These are phyloP conservation scores for Canariomyces notabilis DNA, from an alignment of 2,329 filamentous ascomycete species.

Conservation along the genomic window DNA sequence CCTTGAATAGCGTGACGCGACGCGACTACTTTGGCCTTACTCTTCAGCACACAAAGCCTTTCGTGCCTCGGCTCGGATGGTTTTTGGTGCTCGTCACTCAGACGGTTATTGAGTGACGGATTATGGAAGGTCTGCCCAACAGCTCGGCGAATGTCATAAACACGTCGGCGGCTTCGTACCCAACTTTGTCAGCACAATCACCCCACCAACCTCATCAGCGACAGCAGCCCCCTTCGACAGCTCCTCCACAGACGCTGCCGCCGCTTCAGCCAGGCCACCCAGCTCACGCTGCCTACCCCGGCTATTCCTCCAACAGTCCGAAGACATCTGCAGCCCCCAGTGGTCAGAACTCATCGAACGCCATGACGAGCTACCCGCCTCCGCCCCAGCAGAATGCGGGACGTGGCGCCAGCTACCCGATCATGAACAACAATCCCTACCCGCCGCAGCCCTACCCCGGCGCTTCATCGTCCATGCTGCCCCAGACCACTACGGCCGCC, in stretches of 20 bases:
- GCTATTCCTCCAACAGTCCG: slow-evolving; percentile 56
- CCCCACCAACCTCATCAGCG: slow-evolving; percentile 33
- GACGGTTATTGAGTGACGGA: slow-evolving; percentile 36
- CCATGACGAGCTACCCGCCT: slow-evolving; percentile 50
- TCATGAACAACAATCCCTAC: slow-evolving; percentile 49
- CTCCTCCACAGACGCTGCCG: slow-evolving; percentile 51
- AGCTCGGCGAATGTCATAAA: slow-evolving; percentile 54
- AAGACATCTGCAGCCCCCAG: slow-evolving; percentile 59
- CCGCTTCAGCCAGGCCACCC: slow-evolving; percentile 46
- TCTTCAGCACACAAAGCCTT: slow-evolving; percentile 22
- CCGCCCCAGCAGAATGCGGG: slow-evolving; percentile 40
- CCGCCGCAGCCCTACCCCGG: slow-evolving; percentile 50
- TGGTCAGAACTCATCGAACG: slow-evolving; percentile 51
- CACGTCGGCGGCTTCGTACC: slow-evolving; percentile 43
- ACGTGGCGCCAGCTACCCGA: slow-evolving; percentile 48
- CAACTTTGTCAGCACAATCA: slow-evolving; percentile 39
- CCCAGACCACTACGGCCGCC: slow-evolving; percentile 60
- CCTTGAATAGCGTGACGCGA: too few species aligned
- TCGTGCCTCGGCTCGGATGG: slow-evolving; percentile 26
- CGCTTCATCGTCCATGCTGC: slow-evolving; percentile 57
- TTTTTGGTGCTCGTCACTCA: slow-evolving; percentile 26
- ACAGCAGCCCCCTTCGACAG: slow-evolving; percentile 33
- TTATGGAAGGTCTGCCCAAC: slow-evolving; percentile 50
- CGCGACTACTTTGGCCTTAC: too few species aligned
- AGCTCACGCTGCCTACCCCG: slow-evolving; percentile 47